Evolutionary conservation across 495 filamentous ascomycete species (phyloP), one percentile per base, ranked within the genome.

Genomic region (Staphylotrichum longicolle): DNA sequence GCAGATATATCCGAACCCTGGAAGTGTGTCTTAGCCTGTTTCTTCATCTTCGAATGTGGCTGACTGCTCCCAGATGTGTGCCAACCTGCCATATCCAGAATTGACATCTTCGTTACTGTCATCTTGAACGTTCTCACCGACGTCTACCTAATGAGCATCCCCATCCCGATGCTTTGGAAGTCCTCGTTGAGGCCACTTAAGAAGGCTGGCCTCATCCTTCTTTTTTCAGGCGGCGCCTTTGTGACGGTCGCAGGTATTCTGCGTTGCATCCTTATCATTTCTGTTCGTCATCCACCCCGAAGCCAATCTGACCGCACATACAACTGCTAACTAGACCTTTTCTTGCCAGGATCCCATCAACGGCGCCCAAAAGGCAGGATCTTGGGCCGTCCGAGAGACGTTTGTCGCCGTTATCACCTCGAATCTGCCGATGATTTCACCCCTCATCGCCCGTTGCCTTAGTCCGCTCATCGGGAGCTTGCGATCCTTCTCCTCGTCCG

Each of bases 1-100:
- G 82, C 82, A 85, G 63, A 82, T 85, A 39, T 74, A 81, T 50
- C 82, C 82, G 0, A 67, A 84, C 30, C 82, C 82, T 12, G 82
- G 81, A 42, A 77, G 81, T 80, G 61, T 67, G 77, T 20, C 33
- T 27, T 32, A 5, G 12, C 12, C 7, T 3, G 5, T 5, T 8
- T 27, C 41, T n/a, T 41, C 12, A 27, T n/a, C 55, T 20, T 30
- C 2, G 11, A 3, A 37, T 33, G 12, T 10, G 37, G 32, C 54
- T 62, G 3, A 57, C n/a, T 9, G 32, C 30, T 3, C 2, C 12
- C 42, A 84, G 80, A 75, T 45, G 47, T 63, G 10, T 85, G 82
- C 64, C 77, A 82, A 55, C 78, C 79, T 10, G 80, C 78, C 14
- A 75, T 82, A 8, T 75, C 80, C 4, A 73, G 68, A 34, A 70